A percentile compares a stretch with the other conserved stretches of the same genome.
phyloP scores from a whole-genome alignment of 352 stramenopile genomes.

The Phytophthora europaea region DNA sequence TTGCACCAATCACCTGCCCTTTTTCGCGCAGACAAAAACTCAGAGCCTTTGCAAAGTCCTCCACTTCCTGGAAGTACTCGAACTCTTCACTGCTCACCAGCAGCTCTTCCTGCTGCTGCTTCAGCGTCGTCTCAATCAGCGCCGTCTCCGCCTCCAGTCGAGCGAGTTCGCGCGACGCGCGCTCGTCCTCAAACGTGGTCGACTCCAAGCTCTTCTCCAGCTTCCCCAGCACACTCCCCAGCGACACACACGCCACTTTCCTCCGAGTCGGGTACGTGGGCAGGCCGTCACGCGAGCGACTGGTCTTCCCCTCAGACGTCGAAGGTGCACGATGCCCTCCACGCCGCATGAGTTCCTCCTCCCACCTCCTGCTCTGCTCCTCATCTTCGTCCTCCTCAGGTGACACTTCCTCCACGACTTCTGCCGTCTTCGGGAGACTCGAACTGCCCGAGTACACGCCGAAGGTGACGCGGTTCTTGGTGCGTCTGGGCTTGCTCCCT shows the following conservation, averaged over 20 bases:
- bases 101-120: constrained; percentile 61
- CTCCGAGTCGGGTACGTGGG: constrained; percentile 62
- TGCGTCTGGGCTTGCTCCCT: constrained; percentile 26
- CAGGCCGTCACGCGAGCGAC: constrained; percentile 22
- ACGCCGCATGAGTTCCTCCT: constrained; percentile 83
- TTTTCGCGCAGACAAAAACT: constrained; percentile 85
- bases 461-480: constrained; percentile 70
- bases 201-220: constrained; percentile 63
- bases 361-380: constrained; percentile 66
- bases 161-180: constrained; percentile 56
- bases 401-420: constrained; percentile 55
- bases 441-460: constrained; percentile 41
- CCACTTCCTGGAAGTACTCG: constrained; percentile 82
- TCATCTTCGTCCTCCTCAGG: constrained; percentile 52
- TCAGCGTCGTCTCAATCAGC: constrained; percentile 52
- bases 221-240: constrained; percentile 61
- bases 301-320: constrained; percentile 9
- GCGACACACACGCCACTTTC: constrained; percentile 54
- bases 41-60: constrained; percentile 79
- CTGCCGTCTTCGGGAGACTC: constrained; percentile 47
- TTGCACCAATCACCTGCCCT: constrained; percentile 55
- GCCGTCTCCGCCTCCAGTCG: constrained; percentile 61
- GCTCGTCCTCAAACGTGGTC: constrained; percentile 56
- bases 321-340: constrained; percentile 51
- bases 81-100: constrained; percentile 71